Conservation (phyloP, 2,329 filamentous ascomycete species). For the Hypoxylon rubiginosum region DNA sequence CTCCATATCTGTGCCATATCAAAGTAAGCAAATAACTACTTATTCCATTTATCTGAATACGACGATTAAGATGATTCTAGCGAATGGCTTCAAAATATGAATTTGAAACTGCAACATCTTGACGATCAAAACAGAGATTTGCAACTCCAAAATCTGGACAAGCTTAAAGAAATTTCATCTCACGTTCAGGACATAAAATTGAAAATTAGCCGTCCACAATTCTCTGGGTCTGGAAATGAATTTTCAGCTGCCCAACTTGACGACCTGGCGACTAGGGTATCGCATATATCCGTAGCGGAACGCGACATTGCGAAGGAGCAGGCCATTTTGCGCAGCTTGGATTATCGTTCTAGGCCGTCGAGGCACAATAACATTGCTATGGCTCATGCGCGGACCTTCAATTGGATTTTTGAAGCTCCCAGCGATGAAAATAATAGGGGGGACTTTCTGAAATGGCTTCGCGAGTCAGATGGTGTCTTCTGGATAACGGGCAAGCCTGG, state of each 20-base stretch:
- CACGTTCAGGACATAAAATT: conserved; percentile 9
- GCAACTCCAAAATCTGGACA: conserved; percentile 11
- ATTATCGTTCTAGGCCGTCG: conserved; percentile 19
- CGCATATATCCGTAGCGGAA: conserved; percentile 10
- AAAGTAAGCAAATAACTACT: conserved; percentile 12
- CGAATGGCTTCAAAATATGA: conserved; percentile 15
- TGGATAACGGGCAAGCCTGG: conserved; percentile 44
- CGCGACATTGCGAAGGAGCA: conserved; percentile 35
- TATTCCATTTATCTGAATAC: not conserved
- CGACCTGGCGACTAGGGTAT: conserved; percentile 5
- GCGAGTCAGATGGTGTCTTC: conserved; percentile 32
- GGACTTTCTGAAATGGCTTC: conserved; percentile 45
- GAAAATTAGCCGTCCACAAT: not conserved
- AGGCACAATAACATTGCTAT: conserved; percentile 34
- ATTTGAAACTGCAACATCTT: conserved; percentile 4
- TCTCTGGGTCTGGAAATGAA: not conserved
- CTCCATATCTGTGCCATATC: conserved; percentile 21
- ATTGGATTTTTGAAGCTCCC: conserved; percentile 32
- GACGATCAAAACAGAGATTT: conserved; percentile 9
- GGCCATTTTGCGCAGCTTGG: conserved; percentile 34
- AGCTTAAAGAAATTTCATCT: conserved; percentile 12
- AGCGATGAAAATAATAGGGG: conserved; percentile 8
- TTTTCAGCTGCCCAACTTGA: conserved; percentile 11
- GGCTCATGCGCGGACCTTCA: conserved; percentile 37
- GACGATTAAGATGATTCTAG: conserved; percentile 2